Evolutionary conservation across 2,329 filamentous ascomycete genomes (phyloP), one percentile per base, ranked within the genome.

Genomic region (Fusarium multiceps): DNA sequence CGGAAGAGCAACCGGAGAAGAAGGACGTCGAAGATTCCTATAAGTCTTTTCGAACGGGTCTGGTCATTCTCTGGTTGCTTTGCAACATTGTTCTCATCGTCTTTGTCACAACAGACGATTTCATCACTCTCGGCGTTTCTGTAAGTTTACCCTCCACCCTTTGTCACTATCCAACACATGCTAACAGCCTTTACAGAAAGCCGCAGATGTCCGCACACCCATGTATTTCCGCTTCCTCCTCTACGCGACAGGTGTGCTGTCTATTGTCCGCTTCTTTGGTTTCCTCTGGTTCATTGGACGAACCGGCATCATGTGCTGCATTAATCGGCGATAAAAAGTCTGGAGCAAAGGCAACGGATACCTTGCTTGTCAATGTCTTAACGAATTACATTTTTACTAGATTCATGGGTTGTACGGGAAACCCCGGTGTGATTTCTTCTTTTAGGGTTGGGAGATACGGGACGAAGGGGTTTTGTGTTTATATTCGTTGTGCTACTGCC

Each of bases 261-360:
- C 72, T 12, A 55, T 74, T 32, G 47, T 74, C 21, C 72, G 72
- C n/a, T 74, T 74, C 45, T 55, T 64, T 11, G 72, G 72, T 23
- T 74, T 74, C 61, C 64, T 74, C 32, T 74, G 72, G 72, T 74
- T 69, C 59, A 64, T 74, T 30, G 72, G 72, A 37, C 62, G 61
- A 56, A 74, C 72, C 27, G 53, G 72, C n/a, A 74, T 74, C 28
- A 74, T 74, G 72, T 74, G 72, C 45, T 74, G 72, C 53, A 63
- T 74, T 56, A 61, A 69, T 10, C 71, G 69, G 45, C 65, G 68
- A 65, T 70, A 71, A 55, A 71, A 55, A 9, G 49, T 53, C 23
- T 37, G 16, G 32, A n/a, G 40, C 40, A 18, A 34, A 54, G 0
- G 27, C 28, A 20, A 37, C 3, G 11, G 27, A 28, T 28, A 28